phyloP scores from a whole-genome alignment of 306 rosid genomes.

The Betula pendula region DNA sequence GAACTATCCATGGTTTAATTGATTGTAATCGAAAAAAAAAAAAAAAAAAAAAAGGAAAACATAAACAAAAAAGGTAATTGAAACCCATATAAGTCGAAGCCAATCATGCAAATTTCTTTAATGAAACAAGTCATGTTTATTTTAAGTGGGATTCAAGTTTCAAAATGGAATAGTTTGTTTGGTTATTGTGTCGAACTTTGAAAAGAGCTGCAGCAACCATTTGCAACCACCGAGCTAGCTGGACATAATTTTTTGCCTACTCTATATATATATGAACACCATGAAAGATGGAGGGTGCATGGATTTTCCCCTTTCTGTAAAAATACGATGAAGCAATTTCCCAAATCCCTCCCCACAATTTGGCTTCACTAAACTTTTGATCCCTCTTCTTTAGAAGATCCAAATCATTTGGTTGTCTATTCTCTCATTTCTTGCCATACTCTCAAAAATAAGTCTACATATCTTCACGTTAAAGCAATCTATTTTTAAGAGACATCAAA shows the following conservation, averaged over 20 bases:
- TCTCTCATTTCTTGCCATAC: slow-evolving; percentile 30
- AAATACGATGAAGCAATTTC: slow-evolving; percentile 33
- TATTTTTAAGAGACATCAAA: slow-evolving; percentile 39
- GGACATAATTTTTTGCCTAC: slow-evolving; percentile 37
- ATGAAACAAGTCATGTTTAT: neutral
- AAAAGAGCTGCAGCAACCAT: neutral
- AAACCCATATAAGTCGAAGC: neutral
- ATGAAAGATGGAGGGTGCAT: slow-evolving; percentile 20
- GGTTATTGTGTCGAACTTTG: neutral
- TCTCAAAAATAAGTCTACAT: slow-evolving; percentile 34
- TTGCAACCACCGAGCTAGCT: neutral
- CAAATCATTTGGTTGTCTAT: slow-evolving; percentile 57
- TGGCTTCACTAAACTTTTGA: slow-evolving; percentile 26
- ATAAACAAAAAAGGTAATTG: neutral
- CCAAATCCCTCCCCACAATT: slow-evolving; percentile 26
- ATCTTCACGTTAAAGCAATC: slow-evolving; percentile 55
- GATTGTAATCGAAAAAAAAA: neutral
- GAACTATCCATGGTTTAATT: neutral
- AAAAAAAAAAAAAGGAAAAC: neutral
- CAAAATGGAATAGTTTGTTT: neutral
- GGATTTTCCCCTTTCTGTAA: slow-evolving; percentile 2
- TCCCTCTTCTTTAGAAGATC: slow-evolving; percentile 60
- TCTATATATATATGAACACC: neutral
- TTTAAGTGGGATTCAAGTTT: neutral
- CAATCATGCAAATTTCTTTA: neutral